Evolutionary conservation across 495 filamentous ascomycete species (phyloP).

Genomic region (Clohesyomyces aquaticus): DNA sequence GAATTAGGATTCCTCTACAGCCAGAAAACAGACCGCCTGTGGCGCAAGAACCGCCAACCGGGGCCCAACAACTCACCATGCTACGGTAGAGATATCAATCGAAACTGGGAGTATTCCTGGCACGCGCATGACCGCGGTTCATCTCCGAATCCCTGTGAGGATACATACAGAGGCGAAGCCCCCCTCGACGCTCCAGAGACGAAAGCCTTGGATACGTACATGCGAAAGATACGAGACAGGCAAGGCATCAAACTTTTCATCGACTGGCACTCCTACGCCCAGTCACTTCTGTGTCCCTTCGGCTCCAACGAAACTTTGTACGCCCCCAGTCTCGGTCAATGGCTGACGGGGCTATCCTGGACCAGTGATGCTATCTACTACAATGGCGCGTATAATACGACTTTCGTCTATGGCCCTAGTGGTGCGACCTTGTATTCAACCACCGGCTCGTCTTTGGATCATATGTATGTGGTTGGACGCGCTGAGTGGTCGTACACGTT

Average conservation of each 20-base stretch:
- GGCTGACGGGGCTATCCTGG: slow-evolving; percentile 4
- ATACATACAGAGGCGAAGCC: slow-evolving; percentile 56
- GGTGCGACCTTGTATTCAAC: slow-evolving; percentile 62
- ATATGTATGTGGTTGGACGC: slow-evolving; percentile 54
- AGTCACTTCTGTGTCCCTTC: slow-evolving; percentile 54
- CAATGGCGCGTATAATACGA: slow-evolving; percentile 43
- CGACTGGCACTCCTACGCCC: slow-evolving; percentile 63
- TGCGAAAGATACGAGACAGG: slow-evolving; percentile 45
- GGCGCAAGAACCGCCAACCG: slow-evolving; percentile 65
- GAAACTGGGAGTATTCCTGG: slow-evolving; percentile 64
- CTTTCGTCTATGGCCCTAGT: slow-evolving; percentile 53
- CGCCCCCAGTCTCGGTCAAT: slow-evolving; percentile 39
- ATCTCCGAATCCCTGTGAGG: slow-evolving; percentile 56
- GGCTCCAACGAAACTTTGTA: slow-evolving; percentile 53
- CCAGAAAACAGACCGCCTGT: slow-evolving; percentile 60
- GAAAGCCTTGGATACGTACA: slow-evolving; percentile 49
- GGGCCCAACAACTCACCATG: slow-evolving; percentile 49
- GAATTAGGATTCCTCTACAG: slow-evolving; percentile 61
- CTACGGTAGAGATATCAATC: slow-evolving; percentile 64
- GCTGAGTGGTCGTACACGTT: slow-evolving; percentile 60
- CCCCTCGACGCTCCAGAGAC: slow-evolving; percentile 57
- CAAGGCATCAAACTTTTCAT: slow-evolving; percentile 62
- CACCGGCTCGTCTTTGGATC: slow-evolving; percentile 59
- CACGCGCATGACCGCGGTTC: slow-evolving; percentile 50
- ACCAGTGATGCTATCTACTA: slow-evolving; percentile 16